These are phyloP conservation scores for Trametes versicolor DNA, from an alignment of 1,284 basidiomycete species.

Conservation along the genomic window DNA sequence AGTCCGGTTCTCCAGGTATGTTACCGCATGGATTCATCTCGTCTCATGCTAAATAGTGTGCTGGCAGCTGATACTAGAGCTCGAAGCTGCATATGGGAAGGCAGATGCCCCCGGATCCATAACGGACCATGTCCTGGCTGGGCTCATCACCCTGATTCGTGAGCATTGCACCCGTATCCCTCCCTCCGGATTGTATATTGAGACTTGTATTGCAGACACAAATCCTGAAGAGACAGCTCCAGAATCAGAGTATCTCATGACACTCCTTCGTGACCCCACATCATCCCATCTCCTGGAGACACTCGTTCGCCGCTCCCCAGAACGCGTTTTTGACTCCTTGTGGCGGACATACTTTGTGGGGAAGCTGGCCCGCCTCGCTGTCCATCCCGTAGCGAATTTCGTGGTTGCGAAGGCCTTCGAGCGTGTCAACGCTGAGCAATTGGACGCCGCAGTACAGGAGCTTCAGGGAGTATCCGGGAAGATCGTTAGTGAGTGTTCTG, in stretches of 20 bases:
- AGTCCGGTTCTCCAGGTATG: conserved; percentile 83
- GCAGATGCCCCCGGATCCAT: conserved; percentile 73
- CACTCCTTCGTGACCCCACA: conserved; percentile 84
- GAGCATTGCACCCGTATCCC: conserved; percentile 40
- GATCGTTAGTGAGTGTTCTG: conserved; percentile 58
- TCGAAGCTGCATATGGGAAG: conserved; percentile 75
- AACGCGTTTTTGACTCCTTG: conserved; percentile 68
- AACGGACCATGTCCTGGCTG: conserved; percentile 84
- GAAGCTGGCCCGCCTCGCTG: conserved; percentile 75
- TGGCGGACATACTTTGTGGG: conserved; percentile 84
- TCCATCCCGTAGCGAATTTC: conserved; percentile 93
- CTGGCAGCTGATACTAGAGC: conserved; percentile 78
- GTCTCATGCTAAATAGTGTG: background rate
- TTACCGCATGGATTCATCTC: conserved; percentile 7
- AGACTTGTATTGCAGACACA: conserved; percentile 44
- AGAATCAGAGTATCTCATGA: conserved; percentile 81
- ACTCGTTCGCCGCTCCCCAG: conserved; percentile 71
- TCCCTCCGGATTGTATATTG: background rate
- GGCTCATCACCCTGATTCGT: conserved; percentile 79
- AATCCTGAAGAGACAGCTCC: conserved; percentile 43
- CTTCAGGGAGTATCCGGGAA: conserved; percentile 63
- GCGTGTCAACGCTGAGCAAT: conserved; percentile 61
- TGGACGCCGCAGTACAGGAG: conserved; percentile 68
- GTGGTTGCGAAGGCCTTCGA: conserved; percentile 84
- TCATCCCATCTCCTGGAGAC: conserved; percentile 90